These are phyloP conservation scores for Venturia pyrina DNA, from an alignment of 2,329 filamentous ascomycete species.

Conservation along the genomic window DNA sequence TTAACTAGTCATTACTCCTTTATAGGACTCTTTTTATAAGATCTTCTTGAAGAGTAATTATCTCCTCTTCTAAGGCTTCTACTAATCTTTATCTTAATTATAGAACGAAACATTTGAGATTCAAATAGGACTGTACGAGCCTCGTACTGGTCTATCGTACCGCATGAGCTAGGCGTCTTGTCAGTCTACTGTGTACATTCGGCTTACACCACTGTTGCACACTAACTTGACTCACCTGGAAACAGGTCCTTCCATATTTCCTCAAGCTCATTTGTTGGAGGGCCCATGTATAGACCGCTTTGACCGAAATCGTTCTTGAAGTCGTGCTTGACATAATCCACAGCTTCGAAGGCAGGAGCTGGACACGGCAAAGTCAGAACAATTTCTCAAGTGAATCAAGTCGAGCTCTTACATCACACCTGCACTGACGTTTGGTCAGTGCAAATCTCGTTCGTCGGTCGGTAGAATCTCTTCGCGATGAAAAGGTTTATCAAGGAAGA, in stretches of 20 bases:
- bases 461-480: not conserved
- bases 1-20: too few species aligned
- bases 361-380: too few species aligned
- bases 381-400: too few species aligned
- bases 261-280: slow-evolving; percentile 14
- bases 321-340: slow-evolving; percentile 13
- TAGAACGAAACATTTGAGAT: too few species aligned
- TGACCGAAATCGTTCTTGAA: slow-evolving; percentile 14
- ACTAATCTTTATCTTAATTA: too few species aligned
- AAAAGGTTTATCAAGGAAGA: not conserved
- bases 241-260: slow-evolving; percentile 13
- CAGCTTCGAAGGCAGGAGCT: slow-evolving; percentile 10
- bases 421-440: not conserved
- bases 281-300: slow-evolving; percentile 12
- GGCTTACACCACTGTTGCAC: not conserved
- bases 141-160: too few species aligned
- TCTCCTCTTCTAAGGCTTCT: too few species aligned
- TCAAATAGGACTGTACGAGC: too few species aligned
- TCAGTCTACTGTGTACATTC: not conserved
- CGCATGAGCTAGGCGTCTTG: not conserved
- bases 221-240: slow-evolving; percentile 7
- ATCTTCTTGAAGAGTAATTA: too few species aligned
- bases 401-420: not conserved
- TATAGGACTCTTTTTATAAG: too few species aligned
- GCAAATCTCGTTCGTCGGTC: not conserved